Evolutionary conservation across 1,284 basidiomycete species (phyloP).

Genomic region (Rhodotorula sp.): DNA sequence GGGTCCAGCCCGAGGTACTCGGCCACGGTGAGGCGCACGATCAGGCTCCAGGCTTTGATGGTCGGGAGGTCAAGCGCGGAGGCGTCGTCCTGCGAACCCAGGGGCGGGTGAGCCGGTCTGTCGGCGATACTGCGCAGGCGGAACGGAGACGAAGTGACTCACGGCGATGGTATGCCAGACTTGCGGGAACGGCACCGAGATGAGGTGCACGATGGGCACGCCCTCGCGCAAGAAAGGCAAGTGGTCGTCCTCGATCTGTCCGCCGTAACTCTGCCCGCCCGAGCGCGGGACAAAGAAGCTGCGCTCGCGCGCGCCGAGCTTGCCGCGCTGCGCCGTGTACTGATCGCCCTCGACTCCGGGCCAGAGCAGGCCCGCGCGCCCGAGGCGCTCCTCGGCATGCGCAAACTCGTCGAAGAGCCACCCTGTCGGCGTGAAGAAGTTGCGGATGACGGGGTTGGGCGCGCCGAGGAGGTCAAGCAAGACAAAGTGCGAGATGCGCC

Average conservation of each 20-base stretch:
- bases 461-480: constrained; percentile 78
- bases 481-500: constrained; percentile 81
- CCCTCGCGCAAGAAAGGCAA: constrained; percentile 81
- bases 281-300: constrained; percentile 42
- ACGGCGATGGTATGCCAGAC: constrained; percentile 88
- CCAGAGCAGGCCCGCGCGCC: constrained; percentile 40
- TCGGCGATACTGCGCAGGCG: background rate
- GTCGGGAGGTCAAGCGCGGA: constrained; percentile 81
- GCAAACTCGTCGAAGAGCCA: constrained; percentile 82
- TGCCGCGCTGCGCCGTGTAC: constrained; percentile 15
- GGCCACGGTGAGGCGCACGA: constrained; percentile 81
- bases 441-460: constrained; percentile 67
- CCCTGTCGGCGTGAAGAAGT: constrained; percentile 81
- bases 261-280: constrained; percentile 23
- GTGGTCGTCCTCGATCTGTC: constrained; percentile 84
- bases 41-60: constrained; percentile 83
- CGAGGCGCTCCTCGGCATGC: constrained; percentile 63
- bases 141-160: constrained; percentile 44
- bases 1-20: constrained; percentile 77
- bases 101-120: background rate
- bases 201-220: constrained; percentile 87
- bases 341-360: constrained; percentile 15
- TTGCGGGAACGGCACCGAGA: constrained; percentile 80
- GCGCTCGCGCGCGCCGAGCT: constrained; percentile 22
- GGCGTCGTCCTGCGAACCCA: constrained; percentile 71